These are phyloP conservation scores for Agapanthus africanus DNA, from an alignment of 106 monocot species.

Conservation along the genomic window DNA sequence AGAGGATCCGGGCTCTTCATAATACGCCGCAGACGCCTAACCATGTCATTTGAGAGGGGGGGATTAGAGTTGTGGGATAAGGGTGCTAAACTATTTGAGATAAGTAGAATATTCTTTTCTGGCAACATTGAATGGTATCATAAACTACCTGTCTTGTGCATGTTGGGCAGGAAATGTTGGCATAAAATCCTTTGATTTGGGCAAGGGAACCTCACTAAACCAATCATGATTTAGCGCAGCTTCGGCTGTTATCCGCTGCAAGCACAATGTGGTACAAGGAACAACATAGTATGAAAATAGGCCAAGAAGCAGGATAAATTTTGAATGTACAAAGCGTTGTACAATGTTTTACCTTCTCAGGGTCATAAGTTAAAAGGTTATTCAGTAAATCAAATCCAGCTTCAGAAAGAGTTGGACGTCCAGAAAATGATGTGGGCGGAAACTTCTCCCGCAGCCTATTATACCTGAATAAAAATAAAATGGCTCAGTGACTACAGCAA, in stretches of 20 bases:
- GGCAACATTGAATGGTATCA: too few relatives aligned
- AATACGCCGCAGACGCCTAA: conserved; percentile 35
- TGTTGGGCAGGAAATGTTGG: conserved; percentile 71
- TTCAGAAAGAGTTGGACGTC: conserved; percentile 59
- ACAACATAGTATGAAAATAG: too few relatives aligned
- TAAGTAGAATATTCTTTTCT: too few relatives aligned
- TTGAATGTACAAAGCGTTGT: too few relatives aligned
- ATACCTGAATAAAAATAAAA: conserved; percentile 27
- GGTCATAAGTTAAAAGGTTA: conserved; percentile 71
- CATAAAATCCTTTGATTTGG: conserved; percentile 82
- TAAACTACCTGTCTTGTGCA: conserved; percentile 62
- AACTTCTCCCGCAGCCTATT: conserved; percentile 57
- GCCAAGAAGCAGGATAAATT: too few relatives aligned
- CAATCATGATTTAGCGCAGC: conserved; percentile 64
- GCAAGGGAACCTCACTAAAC: conserved; percentile 72
- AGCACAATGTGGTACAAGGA: too few relatives aligned
- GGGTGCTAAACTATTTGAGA: too few relatives aligned
- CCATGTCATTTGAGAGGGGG: conserved; percentile 1
- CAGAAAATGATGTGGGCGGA: conserved; percentile 55
- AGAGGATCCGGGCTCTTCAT: conserved; percentile 87
- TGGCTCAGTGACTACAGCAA: conserved; percentile 1
- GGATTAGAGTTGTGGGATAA: too few relatives aligned
- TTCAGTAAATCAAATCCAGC: conserved; percentile 73
- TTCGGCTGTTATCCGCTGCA: conserved; percentile 68
- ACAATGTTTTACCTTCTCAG: conserved; percentile 61